Evolutionary conservation across 129 eudicot genomes (phyloP), one percentile per base, ranked within the genome.

Genomic region (Gnaphalium uliginosum): DNA sequence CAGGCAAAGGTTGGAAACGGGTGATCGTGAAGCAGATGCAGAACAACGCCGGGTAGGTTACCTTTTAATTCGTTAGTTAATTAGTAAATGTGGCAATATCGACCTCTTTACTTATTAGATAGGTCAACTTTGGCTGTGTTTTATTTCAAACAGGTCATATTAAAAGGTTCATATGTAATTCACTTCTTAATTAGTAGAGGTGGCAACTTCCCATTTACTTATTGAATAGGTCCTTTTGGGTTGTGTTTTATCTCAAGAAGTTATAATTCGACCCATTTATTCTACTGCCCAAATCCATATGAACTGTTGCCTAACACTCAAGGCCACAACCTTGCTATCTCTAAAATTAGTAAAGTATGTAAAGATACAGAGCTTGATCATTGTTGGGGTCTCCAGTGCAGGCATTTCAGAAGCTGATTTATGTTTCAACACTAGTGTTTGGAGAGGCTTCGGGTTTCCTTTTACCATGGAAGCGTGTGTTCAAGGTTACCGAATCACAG

Each of bases 331-430:
- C 58, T 4, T 17, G n/a, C 7, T 33, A 73, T 71, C 50, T 56
- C 54, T 56, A 22, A 4, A 23, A 68, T 61, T 13, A 54, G 59
- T 19, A n/a, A 54, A 41, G 30, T 57, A 35, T 15, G 51, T 18
- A 70, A 59, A 75, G 83, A 78, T 83, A 24, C 86, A 78, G 90
- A 72, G 78, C 96, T 89, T 90, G 91, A 90, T 54, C 93, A 81
- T 83, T 87, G 71, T 66, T 75, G 63, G 75, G 79, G 76, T 78
- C 78, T 81, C 86, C 90, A 89, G 83, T 84, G 89, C 99, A 91
- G 99, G 97, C 97, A 81, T 95, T 95, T 87, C 97, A 95, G 92
- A 95, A 95, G 99, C 85, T 95, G 74, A 85, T 95, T 23, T 95
- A 95, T 86, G 97, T 91, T 37, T 95, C 99, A 57, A 89, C 87